Evolutionary conservation across 2,329 filamentous ascomycete species (phyloP).

Genomic region (Penicillium sp.): DNA sequence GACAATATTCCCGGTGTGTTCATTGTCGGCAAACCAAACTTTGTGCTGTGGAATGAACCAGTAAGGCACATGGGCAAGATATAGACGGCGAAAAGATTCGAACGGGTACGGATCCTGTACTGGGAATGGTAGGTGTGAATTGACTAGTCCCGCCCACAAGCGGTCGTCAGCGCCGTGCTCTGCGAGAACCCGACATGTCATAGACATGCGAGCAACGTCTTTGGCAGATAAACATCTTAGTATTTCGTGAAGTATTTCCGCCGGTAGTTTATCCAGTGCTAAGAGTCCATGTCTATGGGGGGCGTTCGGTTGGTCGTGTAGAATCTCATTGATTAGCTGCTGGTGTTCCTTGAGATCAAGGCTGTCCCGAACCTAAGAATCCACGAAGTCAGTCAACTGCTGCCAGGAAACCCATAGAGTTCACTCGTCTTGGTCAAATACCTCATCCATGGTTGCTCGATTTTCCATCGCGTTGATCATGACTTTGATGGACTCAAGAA

Average conservation of each 20-base stretch:
- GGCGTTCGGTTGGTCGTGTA: slow-evolving; percentile 4
- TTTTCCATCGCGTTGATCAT: no score
- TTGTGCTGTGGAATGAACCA: slow-evolving; percentile 80
- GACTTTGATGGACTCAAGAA: no score
- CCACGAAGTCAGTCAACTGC: neutral
- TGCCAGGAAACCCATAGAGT: slow-evolving; percentile 4
- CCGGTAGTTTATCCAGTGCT: slow-evolving; percentile 51
- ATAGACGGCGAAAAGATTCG: slow-evolving; percentile 63
- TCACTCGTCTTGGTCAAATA: no score
- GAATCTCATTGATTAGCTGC: slow-evolving; percentile 9
- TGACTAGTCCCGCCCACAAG: slow-evolving; percentile 66
- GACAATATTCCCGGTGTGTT: slow-evolving; percentile 67
- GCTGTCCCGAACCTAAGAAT: slow-evolving; percentile 4
- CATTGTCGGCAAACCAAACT: slow-evolving; percentile 77
- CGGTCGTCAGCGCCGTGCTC: slow-evolving; percentile 58
- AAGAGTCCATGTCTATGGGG: slow-evolving; percentile 6
- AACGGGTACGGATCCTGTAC: slow-evolving; percentile 55
- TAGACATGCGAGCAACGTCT: slow-evolving; percentile 57
- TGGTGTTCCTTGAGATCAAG: slow-evolving; percentile 5
- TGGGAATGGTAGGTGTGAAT: slow-evolving; percentile 57
- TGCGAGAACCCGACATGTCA: slow-evolving; percentile 57
- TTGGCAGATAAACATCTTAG: slow-evolving; percentile 58
- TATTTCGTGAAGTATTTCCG: slow-evolving; percentile 69
- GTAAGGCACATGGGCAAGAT: slow-evolving; percentile 65
- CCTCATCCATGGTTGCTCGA: no score